phyloP scores from a whole-genome alignment of 345 rosid genomes.

The Populus davidiana region DNA sequence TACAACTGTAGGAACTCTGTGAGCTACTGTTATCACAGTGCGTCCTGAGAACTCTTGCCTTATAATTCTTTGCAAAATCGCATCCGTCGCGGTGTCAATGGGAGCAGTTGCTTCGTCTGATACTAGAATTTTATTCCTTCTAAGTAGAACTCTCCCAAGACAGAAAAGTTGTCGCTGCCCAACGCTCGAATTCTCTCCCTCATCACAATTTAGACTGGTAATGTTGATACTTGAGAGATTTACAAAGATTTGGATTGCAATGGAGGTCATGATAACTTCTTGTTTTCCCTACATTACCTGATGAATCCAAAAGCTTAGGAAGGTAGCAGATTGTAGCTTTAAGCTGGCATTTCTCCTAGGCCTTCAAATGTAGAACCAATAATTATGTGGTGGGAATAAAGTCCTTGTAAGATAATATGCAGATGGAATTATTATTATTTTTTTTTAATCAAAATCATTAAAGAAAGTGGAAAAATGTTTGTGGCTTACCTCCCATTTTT shows the following conservation, averaged over 20 bases:
- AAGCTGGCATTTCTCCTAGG: slow-evolving; percentile 75
- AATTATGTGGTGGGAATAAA: too few species aligned
- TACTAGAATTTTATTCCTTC: slow-evolving; percentile 60
- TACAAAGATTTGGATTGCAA: background rate
- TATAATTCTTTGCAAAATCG: slow-evolving; percentile 60
- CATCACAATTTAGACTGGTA: slow-evolving; percentile 20
- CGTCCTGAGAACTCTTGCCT: slow-evolving; percentile 60
- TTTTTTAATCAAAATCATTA: too few species aligned
- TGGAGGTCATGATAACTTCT: background rate
- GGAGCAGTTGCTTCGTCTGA: slow-evolving; percentile 75
- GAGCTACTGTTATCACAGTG: slow-evolving; percentile 72
- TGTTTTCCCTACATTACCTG: slow-evolving; percentile 27
- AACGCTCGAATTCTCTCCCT: slow-evolving; percentile 85
- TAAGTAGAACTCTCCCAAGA: slow-evolving; percentile 64
- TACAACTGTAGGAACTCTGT: slow-evolving; percentile 67
- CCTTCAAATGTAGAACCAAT: slow-evolving; percentile 31
- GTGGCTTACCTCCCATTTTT: slow-evolving; percentile 62
- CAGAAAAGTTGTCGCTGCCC: slow-evolving; percentile 77
- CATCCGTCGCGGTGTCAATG: slow-evolving; percentile 68
- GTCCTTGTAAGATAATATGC: too few species aligned
- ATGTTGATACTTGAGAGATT: background rate
- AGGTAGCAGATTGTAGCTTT: slow-evolving; percentile 53
- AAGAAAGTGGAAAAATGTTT: background rate
- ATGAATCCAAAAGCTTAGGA: slow-evolving; percentile 60
- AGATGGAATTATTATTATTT: too few species aligned